phyloP scores from a whole-genome alignment of 2,329 filamentous ascomycete genomes.

The Colletotrichum abscissum region DNA sequence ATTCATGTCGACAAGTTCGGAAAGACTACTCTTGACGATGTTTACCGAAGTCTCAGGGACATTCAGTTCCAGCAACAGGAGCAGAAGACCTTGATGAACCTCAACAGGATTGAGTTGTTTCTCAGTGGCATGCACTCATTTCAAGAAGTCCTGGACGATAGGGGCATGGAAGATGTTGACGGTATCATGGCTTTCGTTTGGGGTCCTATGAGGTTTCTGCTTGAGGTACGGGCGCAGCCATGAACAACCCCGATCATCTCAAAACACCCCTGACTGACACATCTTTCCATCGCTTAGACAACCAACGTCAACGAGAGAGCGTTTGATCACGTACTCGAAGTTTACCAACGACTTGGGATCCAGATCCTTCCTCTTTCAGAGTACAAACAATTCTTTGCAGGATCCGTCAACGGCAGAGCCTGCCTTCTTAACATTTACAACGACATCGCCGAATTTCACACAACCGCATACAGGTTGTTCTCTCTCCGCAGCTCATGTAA shows the following conservation, averaged over 20 bases:
- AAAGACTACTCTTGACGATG: slow-evolving; percentile 31
- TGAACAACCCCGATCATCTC: background rate
- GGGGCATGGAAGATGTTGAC: background rate
- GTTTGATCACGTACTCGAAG: slow-evolving; percentile 34
- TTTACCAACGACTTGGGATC: slow-evolving; percentile 23
- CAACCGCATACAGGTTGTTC: slow-evolving; percentile 16
- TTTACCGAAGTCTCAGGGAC: slow-evolving; percentile 38
- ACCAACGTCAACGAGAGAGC: slow-evolving; percentile 25
- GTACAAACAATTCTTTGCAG: background rate
- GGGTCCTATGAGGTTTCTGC: slow-evolving; percentile 42
- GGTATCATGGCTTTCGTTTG: slow-evolving; percentile 43
- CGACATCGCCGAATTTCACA: slow-evolving; percentile 24
- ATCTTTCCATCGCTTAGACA: background rate
- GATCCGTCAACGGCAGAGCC: background rate
- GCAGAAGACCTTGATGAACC: slow-evolving; percentile 42
- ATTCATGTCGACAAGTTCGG: slow-evolving; percentile 37
- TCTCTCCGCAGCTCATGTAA: slow-evolving; percentile 20
- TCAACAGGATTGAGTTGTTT: slow-evolving; percentile 41
- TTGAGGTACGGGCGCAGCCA: slow-evolving; percentile 32
- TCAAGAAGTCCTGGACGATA: slow-evolving; percentile 6
- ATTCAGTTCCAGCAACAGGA: slow-evolving; percentile 42
- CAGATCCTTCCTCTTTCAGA: slow-evolving; percentile 1
- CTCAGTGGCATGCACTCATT: slow-evolving; percentile 38
- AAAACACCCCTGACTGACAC: background rate
- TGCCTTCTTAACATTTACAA: slow-evolving; percentile 27